Evolutionary conservation across 2,329 filamentous ascomycete genomes (phyloP), one percentile per base, ranked within the genome.

Genomic region (Diplodia seriata): DNA sequence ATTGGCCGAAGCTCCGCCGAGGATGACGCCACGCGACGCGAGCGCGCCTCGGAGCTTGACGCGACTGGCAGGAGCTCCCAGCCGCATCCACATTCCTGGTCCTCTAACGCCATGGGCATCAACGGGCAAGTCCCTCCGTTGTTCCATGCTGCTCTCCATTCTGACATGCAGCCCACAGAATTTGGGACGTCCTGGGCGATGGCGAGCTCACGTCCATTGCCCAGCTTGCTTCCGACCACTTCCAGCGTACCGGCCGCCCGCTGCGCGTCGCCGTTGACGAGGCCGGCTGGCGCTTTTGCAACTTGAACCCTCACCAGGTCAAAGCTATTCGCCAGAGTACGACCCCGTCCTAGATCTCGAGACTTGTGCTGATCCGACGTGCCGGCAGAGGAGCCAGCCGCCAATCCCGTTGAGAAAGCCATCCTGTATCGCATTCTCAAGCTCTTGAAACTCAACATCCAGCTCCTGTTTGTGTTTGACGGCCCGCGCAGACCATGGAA

Each of bases 391-490:
- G 62, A 76, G 66, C 72, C 70, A 4, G 77, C 76, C 5, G 80
- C 76, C 29, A 80, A 81, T 69, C 79, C 80, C 4, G 75, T 81
- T 14, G 81, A 82, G 69, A 82, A 81, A 66, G 69, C 71, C 3
- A 80, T 82, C 56, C 75, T 82, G 38, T 79, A 74, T 70, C 76
- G 79, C 7, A 74, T 85, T 69, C 73, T 83, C 59, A 78, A 81
- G 4, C 78, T 86, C 1, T 76, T 85, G 31, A 79, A 80, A 23
- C 77, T 84, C 6, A 81, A 85, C 18, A 82, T 88, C 6, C 80
- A 85, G 50, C 77, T 84, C 1, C 70, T 87, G 7, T 86, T 87
- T 67, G 81, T 88, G 3, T 86, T 85, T 69, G 86, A 87, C 68
- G 85, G 85, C 0, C 77, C 82, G 11, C 79, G 81, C 18, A 81